Base-by-base conservation (phyloP, 805 yeast species). In the Cyberlindnera japonica region DNA sequence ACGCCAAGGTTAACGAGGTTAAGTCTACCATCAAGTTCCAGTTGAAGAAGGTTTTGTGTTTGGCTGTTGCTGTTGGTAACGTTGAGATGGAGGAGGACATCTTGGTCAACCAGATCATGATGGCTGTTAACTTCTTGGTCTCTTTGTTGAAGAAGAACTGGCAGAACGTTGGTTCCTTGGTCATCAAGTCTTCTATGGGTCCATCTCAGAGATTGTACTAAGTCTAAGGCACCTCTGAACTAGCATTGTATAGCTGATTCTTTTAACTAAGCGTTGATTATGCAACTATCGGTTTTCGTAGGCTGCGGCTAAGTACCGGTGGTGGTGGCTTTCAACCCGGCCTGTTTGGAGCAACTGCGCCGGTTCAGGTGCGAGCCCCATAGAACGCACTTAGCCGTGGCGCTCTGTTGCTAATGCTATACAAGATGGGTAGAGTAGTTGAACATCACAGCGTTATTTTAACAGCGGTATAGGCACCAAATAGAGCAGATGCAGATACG, bases 11-110 rank as follows among this genome's bases (percentile, higher is more conserved):
- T 65, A 81, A 77, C 64, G 99, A 93, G 69, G 98, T 93, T 65
- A 90, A 84, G 79, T 90, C 99, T 58, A 93, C 99, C 83, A 89
- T 93, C 81, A 93, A 91, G 87, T 93, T 93, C 95, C 99, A 93
- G 81, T 84, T 93, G 79, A 93, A 93, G 90, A 93, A 93, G 85
- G 99, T 93, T 65, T 80, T 93, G 70, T 93, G 99, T 81, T 77
- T 93, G 72, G 99, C 98, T 66, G 99, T 93, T 69, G 98, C 99
- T 62, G 84, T 93, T 65, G 99, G 97, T 75, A 81, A 93, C 93
- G 97, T 93, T 64, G 99, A 90, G 75, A 93, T 93, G 99, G 95
- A 85, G 67, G 93, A 91, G 80, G 97, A 89, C 63, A 79, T 79
- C 63, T 77, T 93, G 67, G 95, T 85, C 65, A 86, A 91, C 83